phyloP scores from a whole-genome alignment of 192 early-diverging fungal species.

The Phycomyces blakesleeanus region DNA sequence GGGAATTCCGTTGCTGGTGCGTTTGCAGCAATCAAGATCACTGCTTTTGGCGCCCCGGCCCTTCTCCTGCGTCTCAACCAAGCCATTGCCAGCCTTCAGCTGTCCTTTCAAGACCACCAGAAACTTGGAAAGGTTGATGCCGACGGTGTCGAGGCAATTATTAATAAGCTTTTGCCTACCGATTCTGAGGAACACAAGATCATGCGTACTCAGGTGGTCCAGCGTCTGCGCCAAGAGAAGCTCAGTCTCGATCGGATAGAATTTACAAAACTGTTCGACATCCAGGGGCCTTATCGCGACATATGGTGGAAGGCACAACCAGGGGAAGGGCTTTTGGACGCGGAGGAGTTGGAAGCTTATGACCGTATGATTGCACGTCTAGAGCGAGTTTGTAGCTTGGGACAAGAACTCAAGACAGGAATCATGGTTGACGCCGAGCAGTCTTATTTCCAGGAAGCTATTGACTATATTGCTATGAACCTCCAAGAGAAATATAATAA shows the following conservation, averaged over 20 bases:
- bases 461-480: slow-evolving; percentile 76
- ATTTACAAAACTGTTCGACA: slow-evolving; percentile 19
- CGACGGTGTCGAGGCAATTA: slow-evolving; percentile 31
- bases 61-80: slow-evolving; percentile 72
- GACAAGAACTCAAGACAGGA: slow-evolving; percentile 58
- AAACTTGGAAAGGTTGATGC: slow-evolving; percentile 35
- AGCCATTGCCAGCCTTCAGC: slow-evolving; percentile 43
- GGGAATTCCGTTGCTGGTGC: slow-evolving; percentile 51
- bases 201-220: slow-evolving; percentile 21
- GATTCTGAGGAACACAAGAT: slow-evolving; percentile 11
- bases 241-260: slow-evolving; percentile 17
- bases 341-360: slow-evolving; percentile 69
- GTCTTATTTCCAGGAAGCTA: slow-evolving; percentile 87
- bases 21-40: slow-evolving; percentile 88
- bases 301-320: slow-evolving; percentile 18
- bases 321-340: slow-evolving; percentile 16
- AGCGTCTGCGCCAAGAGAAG: slow-evolving; percentile 33
- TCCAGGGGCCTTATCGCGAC: slow-evolving; percentile 17
- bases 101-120: slow-evolving; percentile 41
- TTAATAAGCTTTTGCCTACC: slow-evolving; percentile 30
- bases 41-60: slow-evolving; percentile 73
- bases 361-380: slow-evolving; percentile 62
- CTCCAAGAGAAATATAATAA: slow-evolving; percentile 73
- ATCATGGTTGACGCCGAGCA: slow-evolving; percentile 94
- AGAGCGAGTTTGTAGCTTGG: slow-evolving; percentile 62